Conservation (phyloP, 257 asterid species). For the Gentiana dahurica region DNA sequence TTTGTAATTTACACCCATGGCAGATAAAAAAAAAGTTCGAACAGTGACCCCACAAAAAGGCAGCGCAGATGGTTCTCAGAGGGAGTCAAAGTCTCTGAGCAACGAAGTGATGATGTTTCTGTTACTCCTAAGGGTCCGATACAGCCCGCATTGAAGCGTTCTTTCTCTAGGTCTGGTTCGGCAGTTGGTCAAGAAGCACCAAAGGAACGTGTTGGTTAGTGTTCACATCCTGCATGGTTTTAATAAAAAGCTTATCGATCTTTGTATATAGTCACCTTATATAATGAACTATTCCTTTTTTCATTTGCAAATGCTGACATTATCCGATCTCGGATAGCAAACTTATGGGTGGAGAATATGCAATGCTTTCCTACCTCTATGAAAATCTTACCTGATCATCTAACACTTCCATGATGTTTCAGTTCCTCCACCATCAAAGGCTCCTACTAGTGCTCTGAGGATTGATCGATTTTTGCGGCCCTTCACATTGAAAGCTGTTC, state of each 20-base stretch:
- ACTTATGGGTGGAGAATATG: not conserved
- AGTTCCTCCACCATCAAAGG: slow-evolving; percentile 69
- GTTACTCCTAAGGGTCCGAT: slow-evolving; percentile 35
- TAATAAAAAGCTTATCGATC: not conserved
- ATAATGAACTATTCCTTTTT: not conserved
- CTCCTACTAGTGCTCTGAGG: slow-evolving; percentile 60
- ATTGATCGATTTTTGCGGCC: slow-evolving; percentile 85
- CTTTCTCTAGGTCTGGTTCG: slow-evolving; percentile 32
- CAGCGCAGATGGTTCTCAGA: slow-evolving; percentile 60
- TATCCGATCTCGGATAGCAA: too few relatives aligned
- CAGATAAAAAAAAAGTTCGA: slow-evolving; percentile 43
- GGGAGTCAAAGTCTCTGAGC: slow-evolving; percentile 34
- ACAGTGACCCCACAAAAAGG: slow-evolving; percentile 52
- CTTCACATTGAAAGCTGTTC: slow-evolving; percentile 75
- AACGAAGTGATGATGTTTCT: slow-evolving; percentile 28
- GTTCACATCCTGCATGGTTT: not conserved
- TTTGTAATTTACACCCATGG: not conserved
- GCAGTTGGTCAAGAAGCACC: slow-evolving; percentile 35
- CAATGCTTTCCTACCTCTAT: slow-evolving; percentile 2
- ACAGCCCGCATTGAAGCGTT: slow-evolving; percentile 34
- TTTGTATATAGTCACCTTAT: not conserved
- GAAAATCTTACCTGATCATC: slow-evolving; percentile 7
- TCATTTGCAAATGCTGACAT: too few relatives aligned
- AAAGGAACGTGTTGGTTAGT: slow-evolving; percentile 72
- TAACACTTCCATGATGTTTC: slow-evolving; percentile 9